Conservation (phyloP, 192 early-diverging fungal species). For the Thamnidium elegans region DNA sequence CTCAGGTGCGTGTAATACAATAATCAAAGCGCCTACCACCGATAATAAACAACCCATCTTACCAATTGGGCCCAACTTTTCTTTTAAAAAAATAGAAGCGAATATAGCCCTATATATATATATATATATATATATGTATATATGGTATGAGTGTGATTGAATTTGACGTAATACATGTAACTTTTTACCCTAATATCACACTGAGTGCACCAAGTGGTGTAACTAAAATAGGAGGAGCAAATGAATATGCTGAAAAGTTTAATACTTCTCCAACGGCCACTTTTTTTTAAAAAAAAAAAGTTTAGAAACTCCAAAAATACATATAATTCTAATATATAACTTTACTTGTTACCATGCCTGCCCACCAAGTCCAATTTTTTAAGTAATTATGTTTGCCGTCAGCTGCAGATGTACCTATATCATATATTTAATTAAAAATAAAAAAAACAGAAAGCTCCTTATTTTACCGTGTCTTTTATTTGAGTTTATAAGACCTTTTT, state of each 20-base stretch:
- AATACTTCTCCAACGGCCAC: slow-evolving; percentile 87
- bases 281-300: slow-evolving; percentile 36
- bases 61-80: slow-evolving; percentile 77
- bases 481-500: slow-evolving; percentile 88
- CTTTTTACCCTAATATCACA: slow-evolving; percentile 75
- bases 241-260: slow-evolving; percentile 67
- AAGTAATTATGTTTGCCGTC: slow-evolving; percentile 75
- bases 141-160: not conserved
- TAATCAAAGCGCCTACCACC: slow-evolving; percentile 81
- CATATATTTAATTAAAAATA: slow-evolving; percentile 4
- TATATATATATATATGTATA: not conserved
- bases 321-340: not conserved
- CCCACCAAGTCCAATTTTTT: slow-evolving; percentile 88
- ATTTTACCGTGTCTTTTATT: slow-evolving; percentile 52
- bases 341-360: slow-evolving; percentile 81
- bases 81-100: slow-evolving; percentile 84
- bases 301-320: not conserved
- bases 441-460: not conserved
- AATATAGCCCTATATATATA: slow-evolving; percentile 66
- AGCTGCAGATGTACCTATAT: slow-evolving; percentile 67
- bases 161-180: not conserved
- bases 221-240: slow-evolving; percentile 93
- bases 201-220: slow-evolving; percentile 79
- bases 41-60: slow-evolving; percentile 89
- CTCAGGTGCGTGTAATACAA: slow-evolving; percentile 84